Evolutionary conservation across 768 basidiomycete species (phyloP), one percentile per base, ranked within the genome.

Genomic region (Kwoniella dejecticola): DNA sequence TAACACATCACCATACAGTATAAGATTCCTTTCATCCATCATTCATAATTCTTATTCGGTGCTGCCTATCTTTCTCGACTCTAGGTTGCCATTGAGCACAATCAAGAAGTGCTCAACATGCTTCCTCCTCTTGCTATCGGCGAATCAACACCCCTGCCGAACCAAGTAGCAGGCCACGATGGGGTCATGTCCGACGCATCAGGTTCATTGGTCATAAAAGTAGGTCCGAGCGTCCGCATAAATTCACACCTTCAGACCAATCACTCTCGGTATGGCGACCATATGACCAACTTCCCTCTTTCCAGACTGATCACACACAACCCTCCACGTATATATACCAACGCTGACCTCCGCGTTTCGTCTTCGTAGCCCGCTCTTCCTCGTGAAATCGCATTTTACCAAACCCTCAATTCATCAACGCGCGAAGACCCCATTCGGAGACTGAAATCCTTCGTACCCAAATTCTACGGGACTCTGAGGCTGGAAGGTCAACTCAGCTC

Each of bases 381-480:
- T 5, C 54, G 74, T 2, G 79, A 80, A 55, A 76, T 78, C 13
- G 79, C 75, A 12, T 80, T 80, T 62, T 80, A 80, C 57, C 71
- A 77, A 27, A 66, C 73, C 12, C 50, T 74, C 24, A 60, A 67
- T 23, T 68, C 70, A 2, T 44, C 63, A 0, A 17, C 46, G 1
- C 59, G 57, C 15, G 48, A 57, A n/a, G 54, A 50, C 23, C 52
- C 66, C 12, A 41, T 75, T 12, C 27, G 57, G 23, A 64, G 62
- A 26, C 69, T 79, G 33, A 70, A 52, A 38, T 82, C 80, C 1
- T 91, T 85, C 75, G 83, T 88, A 4, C 90, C 93, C 11, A 83
- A 81, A 41, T 96, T 91, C 77, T 82, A 87, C 42, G 95, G 95
- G 2, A 88, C 88, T 3, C 81, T 96, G 40, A 85, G 81, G 64